Evolutionary conservation across 257 asterid species (phyloP).

Genomic region (Gynochthodes officinalis): DNA sequence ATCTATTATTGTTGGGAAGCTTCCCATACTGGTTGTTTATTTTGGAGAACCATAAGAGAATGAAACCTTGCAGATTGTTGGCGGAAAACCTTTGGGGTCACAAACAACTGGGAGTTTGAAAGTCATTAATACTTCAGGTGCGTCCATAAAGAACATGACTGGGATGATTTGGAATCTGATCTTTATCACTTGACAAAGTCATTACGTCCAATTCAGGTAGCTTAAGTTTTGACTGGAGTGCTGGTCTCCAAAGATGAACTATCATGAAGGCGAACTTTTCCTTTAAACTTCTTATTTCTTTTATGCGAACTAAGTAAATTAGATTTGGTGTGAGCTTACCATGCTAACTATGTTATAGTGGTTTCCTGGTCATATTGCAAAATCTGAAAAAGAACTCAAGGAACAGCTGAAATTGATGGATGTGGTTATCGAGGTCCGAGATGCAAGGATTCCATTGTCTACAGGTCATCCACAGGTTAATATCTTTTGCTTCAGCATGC

Average conservation of each 20-base stretch:
- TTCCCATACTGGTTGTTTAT: background rate
- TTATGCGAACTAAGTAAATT: constrained; percentile 13
- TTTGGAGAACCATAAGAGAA: background rate
- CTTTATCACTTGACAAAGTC: constrained; percentile 76
- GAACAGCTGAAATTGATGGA: constrained; percentile 94
- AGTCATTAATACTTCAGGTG: constrained; percentile 26
- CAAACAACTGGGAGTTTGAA: constrained; percentile 40
- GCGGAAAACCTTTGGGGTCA: constrained; percentile 47
- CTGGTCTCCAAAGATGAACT: constrained; percentile 14
- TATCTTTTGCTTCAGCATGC: constrained; percentile 7
- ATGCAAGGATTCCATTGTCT: constrained; percentile 93
- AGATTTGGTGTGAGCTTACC: constrained; percentile 17
- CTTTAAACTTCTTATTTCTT: constrained; percentile 6
- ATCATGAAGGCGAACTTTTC: constrained; percentile 8
- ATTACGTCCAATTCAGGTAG: constrained; percentile 92
- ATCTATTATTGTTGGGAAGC: too few relatives aligned
- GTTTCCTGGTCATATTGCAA: constrained; percentile 98
- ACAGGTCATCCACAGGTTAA: constrained; percentile 85
- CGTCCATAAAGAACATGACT: constrained; percentile 50
- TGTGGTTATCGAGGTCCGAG: constrained; percentile 96
- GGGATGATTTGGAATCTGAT: constrained; percentile 71
- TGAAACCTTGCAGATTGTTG: constrained; percentile 59
- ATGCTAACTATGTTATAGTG: constrained; percentile 47
- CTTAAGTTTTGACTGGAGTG: constrained; percentile 30
- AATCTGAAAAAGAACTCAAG: constrained; percentile 93